These are phyloP conservation scores for Hypoxylon sp. DNA, from an alignment of 2,329 filamentous ascomycete species.

Conservation along the genomic window DNA sequence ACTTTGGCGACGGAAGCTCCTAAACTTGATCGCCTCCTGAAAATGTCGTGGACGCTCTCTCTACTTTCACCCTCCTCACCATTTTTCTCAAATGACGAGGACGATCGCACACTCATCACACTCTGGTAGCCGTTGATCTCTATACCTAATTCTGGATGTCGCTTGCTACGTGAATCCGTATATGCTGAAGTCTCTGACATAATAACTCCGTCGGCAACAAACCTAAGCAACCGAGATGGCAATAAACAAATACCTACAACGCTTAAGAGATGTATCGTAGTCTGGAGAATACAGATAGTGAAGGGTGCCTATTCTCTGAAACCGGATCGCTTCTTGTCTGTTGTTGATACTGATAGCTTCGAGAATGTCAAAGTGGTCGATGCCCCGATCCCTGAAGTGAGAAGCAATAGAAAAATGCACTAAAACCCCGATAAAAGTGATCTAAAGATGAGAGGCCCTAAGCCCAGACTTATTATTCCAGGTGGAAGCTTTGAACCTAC, in stretches of 20 bases:
- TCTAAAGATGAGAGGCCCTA: background rate
- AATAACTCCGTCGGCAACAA: background rate
- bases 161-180: constrained; percentile 5
- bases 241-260: background rate
- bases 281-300: background rate
- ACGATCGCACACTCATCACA: constrained; percentile 35
- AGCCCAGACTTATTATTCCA: constrained; percentile 2
- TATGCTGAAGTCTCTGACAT: constrained; percentile 18
- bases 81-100: constrained; percentile 33
- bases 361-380: background rate
- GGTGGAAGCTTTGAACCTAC: constrained; percentile 9
- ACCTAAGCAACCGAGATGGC: background rate
- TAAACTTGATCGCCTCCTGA: constrained; percentile 39
- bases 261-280: background rate
- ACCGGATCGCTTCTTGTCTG: background rate
- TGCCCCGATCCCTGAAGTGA: background rate
- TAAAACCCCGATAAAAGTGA: background rate
- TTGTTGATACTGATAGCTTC: background rate
- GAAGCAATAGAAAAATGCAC: background rate
- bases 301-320: background rate
- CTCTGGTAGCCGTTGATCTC: constrained; percentile 2
- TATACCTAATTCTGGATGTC: background rate
- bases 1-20: constrained; percentile 27
- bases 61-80: constrained; percentile 33
- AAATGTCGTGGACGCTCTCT: constrained; percentile 48